Base-by-base conservation (phyloP, 495 filamentous ascomycete genomes). In the Penicillium canariense region DNA sequence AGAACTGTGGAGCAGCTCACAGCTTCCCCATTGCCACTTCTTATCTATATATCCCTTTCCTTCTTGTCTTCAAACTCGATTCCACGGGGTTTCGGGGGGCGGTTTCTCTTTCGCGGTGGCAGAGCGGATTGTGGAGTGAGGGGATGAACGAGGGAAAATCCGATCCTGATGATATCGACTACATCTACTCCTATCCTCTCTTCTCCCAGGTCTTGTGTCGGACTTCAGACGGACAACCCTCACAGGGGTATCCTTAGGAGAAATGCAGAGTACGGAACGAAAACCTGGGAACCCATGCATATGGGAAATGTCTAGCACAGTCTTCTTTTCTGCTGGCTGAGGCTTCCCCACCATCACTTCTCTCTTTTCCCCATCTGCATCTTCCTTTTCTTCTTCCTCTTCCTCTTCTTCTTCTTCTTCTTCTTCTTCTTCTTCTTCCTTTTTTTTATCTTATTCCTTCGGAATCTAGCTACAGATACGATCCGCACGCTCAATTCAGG, bases 401-500 rank as follows among this genome's bases (percentile, higher is more conserved):
- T 4, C 38, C 31, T 28, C 14, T 50, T 56, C 5, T 43, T 23
- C 27, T 32, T 50, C 35, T 53, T 30, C 51, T 47, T 48, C 10
- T 39, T 30, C 55, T 30, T 27, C 11, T 23, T 53, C 12, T 43
- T 54, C 11, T 32, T 40, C 54, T 31, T 36, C 14, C 18, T 54
- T 39, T 54, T 26, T 9, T 36, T 36, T 50, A 23, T n/a, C 25
- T 26, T 48, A 38, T 26, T 12, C 11, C 42, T 50, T 36, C 44
- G 31, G 18, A 31, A 54, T 61, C 61, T 59, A 55, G 60, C 18
- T 52, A 54, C 39, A 57, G 55, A 62, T 49, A 52, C 38, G 17
- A 46, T 30, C 27, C 28, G 39, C 34, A 22, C 32, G 9, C 35
- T 51, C n/a, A 63, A 60, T 60, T 38, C 26, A 59, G 46, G 51